A percentile compares a stretch with the other conserved stretches of the same genome.
Conservation (phyloP, 345 rosid species). For the Eucalyptus decipiens region DNA sequence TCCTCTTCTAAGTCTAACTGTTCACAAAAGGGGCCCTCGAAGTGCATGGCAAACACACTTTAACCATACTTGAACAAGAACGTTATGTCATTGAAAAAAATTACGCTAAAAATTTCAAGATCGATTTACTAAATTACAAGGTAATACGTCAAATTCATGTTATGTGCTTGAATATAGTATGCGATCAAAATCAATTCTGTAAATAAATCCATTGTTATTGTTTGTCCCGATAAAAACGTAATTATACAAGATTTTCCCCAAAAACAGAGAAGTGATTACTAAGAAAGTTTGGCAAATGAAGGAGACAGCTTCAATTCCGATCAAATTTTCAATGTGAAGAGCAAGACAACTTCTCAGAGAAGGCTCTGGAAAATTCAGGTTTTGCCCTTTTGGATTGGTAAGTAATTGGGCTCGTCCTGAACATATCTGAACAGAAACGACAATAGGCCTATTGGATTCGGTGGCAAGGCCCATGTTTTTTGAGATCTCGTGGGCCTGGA, state of each 20-base stretch:
- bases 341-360: not conserved
- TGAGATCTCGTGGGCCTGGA: not conserved
- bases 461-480: not conserved
- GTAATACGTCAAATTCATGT: too few species aligned
- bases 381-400: not conserved
- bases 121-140: too few species aligned
- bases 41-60: too few species aligned
- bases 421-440: not conserved
- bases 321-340: not conserved
- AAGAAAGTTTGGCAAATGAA: not conserved
- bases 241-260: not conserved
- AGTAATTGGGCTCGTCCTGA: not conserved
- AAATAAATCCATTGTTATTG: not conserved
- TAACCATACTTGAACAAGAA: too few species aligned
- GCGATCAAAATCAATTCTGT: too few species aligned
- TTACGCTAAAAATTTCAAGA: too few species aligned
- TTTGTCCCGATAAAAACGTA: not conserved
- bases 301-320: not conserved
- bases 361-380: not conserved
- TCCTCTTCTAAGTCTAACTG: too few species aligned
- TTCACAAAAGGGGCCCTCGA: too few species aligned
- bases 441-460: not conserved
- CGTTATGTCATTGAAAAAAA: fast-evolving
- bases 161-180: too few species aligned
- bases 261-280: not conserved